phyloP scores from a whole-genome alignment of 2,329 filamentous ascomycete genomes.

The Calcarisporium arbuscula region DNA sequence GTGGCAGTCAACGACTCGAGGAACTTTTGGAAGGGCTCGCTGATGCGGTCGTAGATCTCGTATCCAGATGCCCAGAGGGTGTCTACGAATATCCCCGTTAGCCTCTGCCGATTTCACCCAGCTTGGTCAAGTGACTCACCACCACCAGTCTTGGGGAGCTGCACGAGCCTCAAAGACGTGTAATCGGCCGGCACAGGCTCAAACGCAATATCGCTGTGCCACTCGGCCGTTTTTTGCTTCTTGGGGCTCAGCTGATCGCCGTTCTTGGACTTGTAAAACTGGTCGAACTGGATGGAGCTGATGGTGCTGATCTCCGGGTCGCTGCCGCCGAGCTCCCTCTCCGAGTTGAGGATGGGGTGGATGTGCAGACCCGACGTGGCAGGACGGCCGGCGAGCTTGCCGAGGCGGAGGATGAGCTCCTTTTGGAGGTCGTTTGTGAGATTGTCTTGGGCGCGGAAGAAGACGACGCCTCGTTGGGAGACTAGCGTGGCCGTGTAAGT shows the following conservation, averaged over 20 bases:
- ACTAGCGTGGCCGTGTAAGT: constrained; percentile 11
- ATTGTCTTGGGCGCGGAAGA: constrained; percentile 27
- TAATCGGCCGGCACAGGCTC: constrained; percentile 48
- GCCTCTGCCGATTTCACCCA: background rate
- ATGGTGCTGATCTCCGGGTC: constrained; percentile 40
- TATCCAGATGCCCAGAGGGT: constrained; percentile 56
- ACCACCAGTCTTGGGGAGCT: constrained; percentile 50
- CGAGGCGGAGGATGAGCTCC: constrained; percentile 29
- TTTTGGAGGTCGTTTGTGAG: constrained; percentile 30
- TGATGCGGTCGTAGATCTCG: constrained; percentile 51
- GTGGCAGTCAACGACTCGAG: constrained; percentile 44
- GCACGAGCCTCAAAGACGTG: constrained; percentile 50
- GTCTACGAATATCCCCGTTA: constrained; percentile 23
- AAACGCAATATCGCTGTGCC: constrained; percentile 45
- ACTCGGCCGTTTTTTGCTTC: constrained; percentile 22
- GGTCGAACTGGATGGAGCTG: constrained; percentile 48
- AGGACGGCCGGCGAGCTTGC: constrained; percentile 29
- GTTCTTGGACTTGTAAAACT: constrained; percentile 30
- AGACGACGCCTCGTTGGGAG: constrained; percentile 31
- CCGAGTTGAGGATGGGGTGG: constrained; percentile 47
- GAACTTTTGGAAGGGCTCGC: constrained; percentile 38
- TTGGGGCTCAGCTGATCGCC: constrained; percentile 20
- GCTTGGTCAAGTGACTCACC: too few relatives aligned
- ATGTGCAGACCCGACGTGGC: constrained; percentile 44
- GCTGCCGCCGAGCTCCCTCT: constrained; percentile 33